Conservation (phyloP, 2,329 filamentous ascomycete genomes). For the Nothophoma quercina region DNA sequence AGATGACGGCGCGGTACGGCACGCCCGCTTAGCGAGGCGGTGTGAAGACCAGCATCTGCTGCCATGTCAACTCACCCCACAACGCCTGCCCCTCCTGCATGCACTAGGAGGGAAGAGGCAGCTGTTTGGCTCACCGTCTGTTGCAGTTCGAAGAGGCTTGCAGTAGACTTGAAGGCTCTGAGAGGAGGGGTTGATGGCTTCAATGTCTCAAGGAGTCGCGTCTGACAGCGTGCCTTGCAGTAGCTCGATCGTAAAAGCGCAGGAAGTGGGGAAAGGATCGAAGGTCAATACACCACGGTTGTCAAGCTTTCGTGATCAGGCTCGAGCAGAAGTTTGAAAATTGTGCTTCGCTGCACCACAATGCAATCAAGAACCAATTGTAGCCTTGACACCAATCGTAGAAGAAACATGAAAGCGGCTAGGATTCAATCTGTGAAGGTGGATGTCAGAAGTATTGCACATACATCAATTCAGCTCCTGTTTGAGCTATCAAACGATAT, state of each 20-base stretch:
- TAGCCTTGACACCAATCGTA: too few relatives aligned
- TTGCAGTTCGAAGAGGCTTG: neutral
- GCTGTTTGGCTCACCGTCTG: constrained; percentile 2
- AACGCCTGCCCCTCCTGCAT: constrained; percentile 5
- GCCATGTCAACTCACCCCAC: constrained; percentile 13
- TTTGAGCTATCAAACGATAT: too few relatives aligned
- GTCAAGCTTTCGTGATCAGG: too few relatives aligned
- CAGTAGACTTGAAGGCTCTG: neutral
- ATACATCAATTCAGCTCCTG: too few relatives aligned
- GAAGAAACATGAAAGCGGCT: too few relatives aligned
- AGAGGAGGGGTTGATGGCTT: neutral
- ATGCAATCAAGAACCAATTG: too few relatives aligned
- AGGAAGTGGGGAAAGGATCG: neutral
- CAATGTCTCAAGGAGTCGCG: neutral
- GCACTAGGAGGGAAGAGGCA: constrained; percentile 7
- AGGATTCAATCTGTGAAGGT: too few relatives aligned
- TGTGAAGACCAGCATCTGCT: constrained; percentile 26
- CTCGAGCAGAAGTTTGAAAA: too few relatives aligned
- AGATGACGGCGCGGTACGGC: constrained; percentile 10
- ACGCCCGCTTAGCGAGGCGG: constrained; percentile 27
- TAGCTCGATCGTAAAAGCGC: constrained; percentile 1
- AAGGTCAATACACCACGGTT: neutral
- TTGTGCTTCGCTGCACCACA: too few relatives aligned
- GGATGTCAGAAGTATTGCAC: too few relatives aligned
- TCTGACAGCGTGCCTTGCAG: constrained; percentile 9